Base-by-base conservation (phyloP, 1,139 yeast genomes). In the Debaryomyces sp. region DNA sequence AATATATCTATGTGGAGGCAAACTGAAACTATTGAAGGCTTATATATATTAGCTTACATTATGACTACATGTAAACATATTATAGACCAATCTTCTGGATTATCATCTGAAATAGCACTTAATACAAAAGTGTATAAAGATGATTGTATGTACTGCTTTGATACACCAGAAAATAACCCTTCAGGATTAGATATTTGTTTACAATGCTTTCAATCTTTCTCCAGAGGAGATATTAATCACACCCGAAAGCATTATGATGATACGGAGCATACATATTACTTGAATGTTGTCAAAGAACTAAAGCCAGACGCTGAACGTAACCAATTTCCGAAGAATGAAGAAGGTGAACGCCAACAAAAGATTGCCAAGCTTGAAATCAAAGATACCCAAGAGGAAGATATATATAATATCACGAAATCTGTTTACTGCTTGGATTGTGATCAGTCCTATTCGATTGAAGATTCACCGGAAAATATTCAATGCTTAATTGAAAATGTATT, bases 71-170 rank as follows among this genome's bases (percentile, higher is more conserved):
- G 52, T 35, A 24, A 47, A 21, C 50, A 49, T 44, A 29, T 49
- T 41, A 47, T 61, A 33, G 60, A 61, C 30, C 56, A 64, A n/a
- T 68, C 69, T 21, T 36, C 49, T 13, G 61, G 54, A 22, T 52
- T 68, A 15, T 61, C 64, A 26, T 51, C 51, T 40, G 52, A 46
- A 6, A 50, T 66, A 24, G 59, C 63, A 5, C 47, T 55, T 4
- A 52, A 58, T 36, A 52, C 69, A 51, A 64, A 69, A 7, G 81
- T 90, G 17, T 85, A 81, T 65, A 89, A 89, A 61, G 96, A 89
- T 66, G 96, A 89, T 53, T 89, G 96, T 59, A 85, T 86, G 75
- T 89, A 78, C 70, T 84, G 87, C 45, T 90, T 88, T 61, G 92
- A 85, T 54, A 85, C 89, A 0, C 81, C 91, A 21, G 86, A 83